phyloP scores from a whole-genome alignment of 768 basidiomycete species.

The Podaxis sp. region DNA sequence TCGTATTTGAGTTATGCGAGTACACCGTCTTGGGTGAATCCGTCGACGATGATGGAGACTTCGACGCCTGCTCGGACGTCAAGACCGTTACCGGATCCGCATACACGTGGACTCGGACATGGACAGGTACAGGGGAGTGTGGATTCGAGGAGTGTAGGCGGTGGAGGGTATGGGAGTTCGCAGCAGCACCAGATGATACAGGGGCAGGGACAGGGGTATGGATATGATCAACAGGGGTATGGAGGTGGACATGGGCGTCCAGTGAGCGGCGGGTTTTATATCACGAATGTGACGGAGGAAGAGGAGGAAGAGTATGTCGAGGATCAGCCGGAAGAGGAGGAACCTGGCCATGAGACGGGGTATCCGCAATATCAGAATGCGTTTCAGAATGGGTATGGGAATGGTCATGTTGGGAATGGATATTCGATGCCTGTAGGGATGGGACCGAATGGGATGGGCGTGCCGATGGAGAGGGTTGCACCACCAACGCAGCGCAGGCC shows the following conservation, averaged over 20 bases:
- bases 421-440: slow-evolving; percentile 13
- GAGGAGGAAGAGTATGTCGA: slow-evolving; percentile 5
- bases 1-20: slow-evolving; percentile 13
- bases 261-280: slow-evolving; percentile 3
- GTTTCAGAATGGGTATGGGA: neutral
- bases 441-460: slow-evolving; percentile 2
- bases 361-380: neutral
- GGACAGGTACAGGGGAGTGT: neutral
- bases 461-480: slow-evolving; percentile 11
- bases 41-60: slow-evolving; percentile 12
- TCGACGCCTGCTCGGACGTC: slow-evolving; percentile 7
- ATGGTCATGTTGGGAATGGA: neutral
- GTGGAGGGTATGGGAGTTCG: neutral
- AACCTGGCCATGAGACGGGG: neutral
- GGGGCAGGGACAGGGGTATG: neutral
- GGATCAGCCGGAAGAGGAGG: neutral
- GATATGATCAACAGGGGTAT: neutral
- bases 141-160: neutral
- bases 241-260: neutral
- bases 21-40: slow-evolving; percentile 12
- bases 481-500: slow-evolving; percentile 1
- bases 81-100: slow-evolving; percentile 11
- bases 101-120: neutral
- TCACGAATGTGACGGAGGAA: slow-evolving; percentile 8
- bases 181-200: neutral